Conservation (phyloP, 192 early-diverging fungal genomes). For the Mycoemilia scoparia region DNA sequence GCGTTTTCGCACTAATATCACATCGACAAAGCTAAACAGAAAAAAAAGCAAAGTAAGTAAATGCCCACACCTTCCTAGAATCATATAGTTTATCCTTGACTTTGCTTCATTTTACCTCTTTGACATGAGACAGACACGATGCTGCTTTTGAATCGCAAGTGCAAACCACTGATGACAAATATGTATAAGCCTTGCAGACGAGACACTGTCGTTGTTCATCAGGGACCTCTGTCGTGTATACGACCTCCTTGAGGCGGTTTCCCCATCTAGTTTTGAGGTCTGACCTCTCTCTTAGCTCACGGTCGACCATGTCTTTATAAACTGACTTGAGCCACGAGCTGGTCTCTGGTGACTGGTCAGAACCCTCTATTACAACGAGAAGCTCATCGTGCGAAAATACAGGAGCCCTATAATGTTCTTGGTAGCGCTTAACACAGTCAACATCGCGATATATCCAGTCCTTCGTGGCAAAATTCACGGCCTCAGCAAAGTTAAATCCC, state of each 20-base stretch:
- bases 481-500: conserved; percentile 91
- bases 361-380: conserved; percentile 39
- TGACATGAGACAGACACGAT: conserved; percentile 42
- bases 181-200: conserved; percentile 52
- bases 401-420: conserved; percentile 55
- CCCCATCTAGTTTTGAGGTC: conserved; percentile 9
- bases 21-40: conserved; percentile 31
- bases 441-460: conserved; percentile 77
- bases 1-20: conserved; percentile 6
- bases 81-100: no score
- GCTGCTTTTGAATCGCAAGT: conserved; percentile 38
- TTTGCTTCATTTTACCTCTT: no score
- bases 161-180: conserved; percentile 46
- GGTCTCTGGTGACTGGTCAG: conserved; percentile 1
- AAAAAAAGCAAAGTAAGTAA: not conserved
- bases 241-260: conserved; percentile 13
- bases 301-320: conserved; percentile 27
- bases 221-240: conserved; percentile 22
- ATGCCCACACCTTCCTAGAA: not conserved
- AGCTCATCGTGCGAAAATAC: conserved; percentile 94
- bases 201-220: conserved; percentile 47
- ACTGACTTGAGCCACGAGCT: conserved; percentile 23
- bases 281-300: conserved; percentile 36
- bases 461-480: conserved; percentile 88
- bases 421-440: conserved; percentile 67